phyloP scores from a whole-genome alignment of 768 basidiomycete genomes.

The Tremella yokohamensis region DNA sequence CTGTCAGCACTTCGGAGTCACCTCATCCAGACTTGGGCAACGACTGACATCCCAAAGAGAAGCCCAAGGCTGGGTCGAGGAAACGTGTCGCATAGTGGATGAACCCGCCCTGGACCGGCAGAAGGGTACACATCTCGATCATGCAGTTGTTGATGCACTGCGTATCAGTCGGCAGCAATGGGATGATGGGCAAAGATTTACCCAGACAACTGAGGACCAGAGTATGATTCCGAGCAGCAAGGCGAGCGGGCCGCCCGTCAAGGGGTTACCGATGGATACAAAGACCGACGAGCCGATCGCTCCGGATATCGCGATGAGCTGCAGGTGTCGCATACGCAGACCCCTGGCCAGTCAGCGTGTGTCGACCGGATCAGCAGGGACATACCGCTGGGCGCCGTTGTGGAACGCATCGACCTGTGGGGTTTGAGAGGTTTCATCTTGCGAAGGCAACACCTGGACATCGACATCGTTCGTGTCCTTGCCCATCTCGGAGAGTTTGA shows the following conservation, averaged over 20 bases:
- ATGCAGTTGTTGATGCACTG: constrained; percentile 19
- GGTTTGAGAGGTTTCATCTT: too few species aligned
- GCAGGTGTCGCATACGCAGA: constrained; percentile 34
- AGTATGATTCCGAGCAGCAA: constrained; percentile 25
- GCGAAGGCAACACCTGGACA: too few species aligned
- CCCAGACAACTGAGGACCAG: constrained; percentile 21
- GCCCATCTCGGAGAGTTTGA: too few species aligned
- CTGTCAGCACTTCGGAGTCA: not conserved
- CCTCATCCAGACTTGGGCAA: not conserved
- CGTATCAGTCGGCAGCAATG: not conserved
- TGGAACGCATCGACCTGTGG: too few species aligned
- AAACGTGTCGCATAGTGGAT: constrained; percentile 26
- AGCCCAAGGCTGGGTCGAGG: constrained; percentile 21
- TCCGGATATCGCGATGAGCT: constrained; percentile 38
- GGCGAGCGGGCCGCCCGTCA: constrained; percentile 24
- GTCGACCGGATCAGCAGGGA: too few species aligned
- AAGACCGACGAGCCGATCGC: constrained; percentile 30
- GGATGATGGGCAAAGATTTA: not conserved
- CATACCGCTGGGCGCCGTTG: too few species aligned
- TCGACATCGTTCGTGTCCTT: too few species aligned
- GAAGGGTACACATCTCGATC: constrained; percentile 28
- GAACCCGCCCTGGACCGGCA: constrained; percentile 32
- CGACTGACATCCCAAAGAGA: constrained; percentile 32
- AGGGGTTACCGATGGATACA: constrained; percentile 28
- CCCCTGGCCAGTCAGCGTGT: constrained; percentile 14